Base-by-base conservation (phyloP, 768 basidiomycete species). In the Kwoniella dejecticola region DNA sequence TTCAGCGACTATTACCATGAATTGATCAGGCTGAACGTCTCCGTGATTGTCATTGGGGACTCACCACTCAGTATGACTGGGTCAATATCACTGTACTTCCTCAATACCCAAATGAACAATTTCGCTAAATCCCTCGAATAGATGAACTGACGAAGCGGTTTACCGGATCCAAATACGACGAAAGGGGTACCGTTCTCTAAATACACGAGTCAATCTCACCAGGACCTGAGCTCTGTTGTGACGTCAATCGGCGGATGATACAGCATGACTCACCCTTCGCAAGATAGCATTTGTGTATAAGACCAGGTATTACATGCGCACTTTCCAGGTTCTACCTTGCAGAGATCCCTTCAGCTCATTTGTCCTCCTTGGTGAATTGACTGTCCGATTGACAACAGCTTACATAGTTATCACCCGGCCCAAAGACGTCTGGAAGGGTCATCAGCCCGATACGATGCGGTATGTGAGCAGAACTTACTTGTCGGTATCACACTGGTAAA, bases 401-500 rank as follows among this genome's bases (percentile, higher is more conserved):
- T 23, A 70, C 68, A 52, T 89, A 98, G 82, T 97, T 97, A 80
- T 96, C 94, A 72, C 91, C 79, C 4, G 90, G 90, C 13, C 94
- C 94, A 74, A 97, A 97, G n/a, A 97, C 87, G 76, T 94, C 64
- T 69, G 40, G 44, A 17, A 48, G 26, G 8, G 15, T 26, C 26
- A 48, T 10, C 23, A 56, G 13, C 40, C 44, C 27, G 41, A 7
- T 57, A 4, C 19, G 10, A 8, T 31, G 24, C 17, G n/a, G n/a
- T n/a, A n/a, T n/a, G n/a, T n/a, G n/a, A 27, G 5, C 11, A 13
- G 23, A 24, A 61, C 68, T 26, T 38, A 69, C 68, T 96, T 11
- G 95, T 97, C 1, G 95, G 94, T 73, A 98, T 98, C 13, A 93
- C 92, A 41, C 91, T 91, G 3, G 93, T 96, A 76, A 96, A 97